These are phyloP conservation scores for Antitrichia curtipendula DNA, from an alignment of 225 moss, liverwort and hornwort species.

Conservation along the genomic window DNA sequence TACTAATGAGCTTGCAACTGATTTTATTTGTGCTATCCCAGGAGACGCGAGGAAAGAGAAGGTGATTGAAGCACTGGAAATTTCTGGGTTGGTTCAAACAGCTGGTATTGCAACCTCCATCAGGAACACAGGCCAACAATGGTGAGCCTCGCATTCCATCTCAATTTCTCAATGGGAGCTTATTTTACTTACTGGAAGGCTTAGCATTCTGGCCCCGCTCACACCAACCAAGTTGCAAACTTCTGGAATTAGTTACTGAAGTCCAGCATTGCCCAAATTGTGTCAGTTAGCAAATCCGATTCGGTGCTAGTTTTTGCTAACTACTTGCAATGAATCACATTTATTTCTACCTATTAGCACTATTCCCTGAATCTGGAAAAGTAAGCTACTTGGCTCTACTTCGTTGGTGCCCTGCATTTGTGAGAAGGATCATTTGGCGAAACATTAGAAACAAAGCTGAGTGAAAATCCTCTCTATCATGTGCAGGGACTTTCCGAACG, in stretches of 20 bases:
- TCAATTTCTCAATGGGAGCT: not conserved
- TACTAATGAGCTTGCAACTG: not conserved
- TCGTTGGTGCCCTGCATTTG: not conserved
- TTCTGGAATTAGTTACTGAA: not conserved
- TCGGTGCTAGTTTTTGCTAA: not conserved
- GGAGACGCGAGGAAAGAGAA: conserved; percentile 27
- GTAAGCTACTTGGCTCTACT: not conserved
- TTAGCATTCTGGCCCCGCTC: not conserved
- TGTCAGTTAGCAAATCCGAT: not conserved
- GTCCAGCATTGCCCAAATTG: not conserved
- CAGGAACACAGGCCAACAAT: conserved; percentile 43
- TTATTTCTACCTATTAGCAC: not conserved
- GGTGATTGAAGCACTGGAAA: conserved; percentile 29
- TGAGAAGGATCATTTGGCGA: not conserved
- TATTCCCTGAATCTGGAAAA: not conserved
- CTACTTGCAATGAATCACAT: not conserved
- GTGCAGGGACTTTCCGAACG: conserved; percentile 50
- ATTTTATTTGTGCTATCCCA: not conserved
- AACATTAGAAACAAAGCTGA: not conserved
- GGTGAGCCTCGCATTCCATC: not conserved
- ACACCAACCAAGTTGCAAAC: not conserved
- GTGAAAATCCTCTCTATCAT: not conserved
- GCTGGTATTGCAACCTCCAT: conserved; percentile 40
- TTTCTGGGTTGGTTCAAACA: conserved; percentile 24
- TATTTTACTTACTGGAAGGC: not conserved